Conservation (phyloP, 2,329 filamentous ascomycete species). For the Pseudofabraea citricarpa region DNA sequence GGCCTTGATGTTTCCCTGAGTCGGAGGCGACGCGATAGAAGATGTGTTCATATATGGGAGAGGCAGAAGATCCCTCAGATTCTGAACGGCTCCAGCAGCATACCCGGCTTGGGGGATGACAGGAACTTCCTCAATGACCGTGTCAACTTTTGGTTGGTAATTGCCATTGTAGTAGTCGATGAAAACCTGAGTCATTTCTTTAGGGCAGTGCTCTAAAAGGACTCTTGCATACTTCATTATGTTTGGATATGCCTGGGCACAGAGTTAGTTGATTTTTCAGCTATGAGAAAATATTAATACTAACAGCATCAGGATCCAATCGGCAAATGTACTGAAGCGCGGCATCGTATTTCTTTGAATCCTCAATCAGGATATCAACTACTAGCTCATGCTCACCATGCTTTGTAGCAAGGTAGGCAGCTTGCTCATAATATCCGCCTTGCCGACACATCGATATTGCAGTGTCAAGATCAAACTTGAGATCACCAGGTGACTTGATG, state of each 20-base stretch:
- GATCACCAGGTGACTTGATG: constrained; percentile 89
- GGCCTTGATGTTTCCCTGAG: constrained; percentile 43
- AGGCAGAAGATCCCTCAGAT: constrained; percentile 76
- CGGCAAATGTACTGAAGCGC: constrained; percentile 90
- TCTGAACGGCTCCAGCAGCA: constrained; percentile 64
- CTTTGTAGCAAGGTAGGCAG: constrained; percentile 89
- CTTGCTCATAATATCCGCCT: constrained; percentile 94
- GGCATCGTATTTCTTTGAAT: constrained; percentile 84
- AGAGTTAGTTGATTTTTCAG: constrained; percentile 5
- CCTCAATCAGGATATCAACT: constrained; percentile 92
- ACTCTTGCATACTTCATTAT: constrained; percentile 95
- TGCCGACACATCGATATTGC: constrained; percentile 97
- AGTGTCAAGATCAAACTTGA: constrained; percentile 95
- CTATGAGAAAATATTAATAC: constrained; percentile 29
- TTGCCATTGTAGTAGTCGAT: constrained; percentile 91
- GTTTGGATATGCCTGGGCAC: constrained; percentile 69
- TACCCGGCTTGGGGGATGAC: constrained; percentile 22
- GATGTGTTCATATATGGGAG: constrained; percentile 77
- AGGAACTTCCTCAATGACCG: constrained; percentile 20
- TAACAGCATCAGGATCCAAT: constrained; percentile 69
- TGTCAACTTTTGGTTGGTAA: constrained; percentile 69
- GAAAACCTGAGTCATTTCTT: constrained; percentile 79
- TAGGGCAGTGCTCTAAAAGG: constrained; percentile 78
- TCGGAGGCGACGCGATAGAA: constrained; percentile 47
- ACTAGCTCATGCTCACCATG: constrained; percentile 92